These are phyloP conservation scores for Pleurotus djamor DNA, from an alignment of 768 basidiomycete species.

Conservation along the genomic window DNA sequence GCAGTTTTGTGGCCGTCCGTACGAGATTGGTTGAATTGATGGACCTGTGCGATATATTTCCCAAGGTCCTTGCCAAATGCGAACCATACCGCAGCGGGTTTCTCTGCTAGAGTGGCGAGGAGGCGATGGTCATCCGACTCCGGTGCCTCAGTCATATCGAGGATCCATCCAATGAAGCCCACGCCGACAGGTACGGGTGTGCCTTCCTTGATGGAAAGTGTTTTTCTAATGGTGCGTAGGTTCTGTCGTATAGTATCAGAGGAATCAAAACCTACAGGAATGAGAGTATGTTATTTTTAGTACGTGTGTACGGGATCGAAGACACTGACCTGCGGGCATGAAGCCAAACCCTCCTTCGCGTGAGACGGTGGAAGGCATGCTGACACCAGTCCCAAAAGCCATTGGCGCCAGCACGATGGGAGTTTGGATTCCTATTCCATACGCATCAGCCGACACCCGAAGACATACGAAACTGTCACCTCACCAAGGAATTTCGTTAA, in stretches of 20 bases:
- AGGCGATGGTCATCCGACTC: slow-evolving; percentile 32
- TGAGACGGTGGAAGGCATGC: slow-evolving; percentile 40
- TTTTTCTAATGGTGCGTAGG: slow-evolving; percentile 32
- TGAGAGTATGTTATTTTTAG: neutral
- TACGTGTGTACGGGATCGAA: too few relatives aligned
- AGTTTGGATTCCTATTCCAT: slow-evolving; percentile 33
- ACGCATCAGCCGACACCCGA: neutral
- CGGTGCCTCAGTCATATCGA: slow-evolving; percentile 36
- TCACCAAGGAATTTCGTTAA: neutral
- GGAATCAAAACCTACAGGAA: slow-evolving; percentile 33
- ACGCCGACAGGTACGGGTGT: slow-evolving; percentile 51
- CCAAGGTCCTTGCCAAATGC: slow-evolving; percentile 52
- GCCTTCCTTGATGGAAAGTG: slow-evolving; percentile 24
- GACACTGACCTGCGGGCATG: slow-evolving; percentile 40
- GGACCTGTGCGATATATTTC: slow-evolving; percentile 51
- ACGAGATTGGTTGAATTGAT: slow-evolving; percentile 32
- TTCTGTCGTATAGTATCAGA: slow-evolving; percentile 33
- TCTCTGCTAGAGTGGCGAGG: slow-evolving; percentile 39
- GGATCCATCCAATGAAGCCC: slow-evolving; percentile 56
- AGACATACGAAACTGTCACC: neutral
- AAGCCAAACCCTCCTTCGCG: slow-evolving; percentile 59
- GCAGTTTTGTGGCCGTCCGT: slow-evolving; percentile 33
- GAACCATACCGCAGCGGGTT: slow-evolving; percentile 57
- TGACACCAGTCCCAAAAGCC: slow-evolving; percentile 37
- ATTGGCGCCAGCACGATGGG: slow-evolving; percentile 62